A percentile compares a stretch with the other conserved stretches of the same genome.
phyloP scores from a whole-genome alignment of 2,329 filamentous ascomycete species.

The Aphanoascus verrucosus region DNA sequence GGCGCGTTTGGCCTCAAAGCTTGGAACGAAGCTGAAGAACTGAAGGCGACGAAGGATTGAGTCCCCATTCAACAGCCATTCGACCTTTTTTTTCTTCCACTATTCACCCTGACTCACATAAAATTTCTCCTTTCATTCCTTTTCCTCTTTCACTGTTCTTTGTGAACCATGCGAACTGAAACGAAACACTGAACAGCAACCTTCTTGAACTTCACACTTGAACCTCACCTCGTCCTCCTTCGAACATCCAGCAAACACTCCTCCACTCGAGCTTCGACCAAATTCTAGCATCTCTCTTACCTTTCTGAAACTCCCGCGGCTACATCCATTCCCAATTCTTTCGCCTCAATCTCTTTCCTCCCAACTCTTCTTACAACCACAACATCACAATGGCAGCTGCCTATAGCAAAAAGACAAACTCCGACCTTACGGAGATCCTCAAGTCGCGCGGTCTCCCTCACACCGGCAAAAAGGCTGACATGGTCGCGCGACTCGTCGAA shows the following conservation, averaged over 20 bases:
- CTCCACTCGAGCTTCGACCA: background rate
- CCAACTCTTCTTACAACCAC: background rate
- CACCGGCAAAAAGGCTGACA: slow-evolving; percentile 42
- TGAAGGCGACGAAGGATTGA: no score
- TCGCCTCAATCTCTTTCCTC: background rate
- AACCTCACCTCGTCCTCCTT: background rate
- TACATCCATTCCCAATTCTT: background rate
- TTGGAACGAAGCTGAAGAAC: no score
- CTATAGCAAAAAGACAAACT: slow-evolving; percentile 42
- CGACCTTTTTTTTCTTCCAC: background rate
- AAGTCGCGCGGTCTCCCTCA: slow-evolving; percentile 39
- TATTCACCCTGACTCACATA: background rate
- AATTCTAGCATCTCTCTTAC: background rate
- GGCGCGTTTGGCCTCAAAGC: no score
- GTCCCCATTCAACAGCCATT: background rate
- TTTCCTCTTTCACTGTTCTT: background rate
- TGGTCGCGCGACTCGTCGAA: slow-evolving; percentile 39
- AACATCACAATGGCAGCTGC: slow-evolving; percentile 30
- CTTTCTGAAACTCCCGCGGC: background rate
- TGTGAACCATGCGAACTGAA: slow-evolving; percentile 3
- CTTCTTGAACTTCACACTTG: background rate
- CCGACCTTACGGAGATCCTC: slow-evolving; percentile 40
- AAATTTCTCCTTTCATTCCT: background rate
- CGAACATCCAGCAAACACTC: background rate
- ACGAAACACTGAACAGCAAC: background rate